A percentile compares a stretch with the other conserved stretches of the same genome.
These are phyloP conservation scores for Blastocystis hominis DNA, from an alignment of 352 stramenopile species.

Conservation along the genomic window DNA sequence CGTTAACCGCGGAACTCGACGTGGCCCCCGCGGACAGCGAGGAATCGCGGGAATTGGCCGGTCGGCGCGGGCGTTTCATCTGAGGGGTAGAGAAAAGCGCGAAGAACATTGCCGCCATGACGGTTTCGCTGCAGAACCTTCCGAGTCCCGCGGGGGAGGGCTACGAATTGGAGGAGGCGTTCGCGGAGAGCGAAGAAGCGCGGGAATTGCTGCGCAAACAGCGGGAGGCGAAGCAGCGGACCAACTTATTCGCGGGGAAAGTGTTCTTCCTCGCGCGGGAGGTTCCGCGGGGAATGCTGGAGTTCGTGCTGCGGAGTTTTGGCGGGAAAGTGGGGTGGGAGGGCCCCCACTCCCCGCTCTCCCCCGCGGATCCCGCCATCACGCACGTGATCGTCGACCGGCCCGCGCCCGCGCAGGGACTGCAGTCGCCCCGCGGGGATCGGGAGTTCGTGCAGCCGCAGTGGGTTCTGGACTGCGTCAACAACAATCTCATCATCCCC, in stretches of 20 bases:
- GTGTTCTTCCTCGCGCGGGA: constrained; percentile 85
- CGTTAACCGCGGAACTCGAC: constrained; percentile 59
- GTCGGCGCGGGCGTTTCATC: constrained; percentile 26
- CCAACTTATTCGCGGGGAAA: constrained; percentile 71
- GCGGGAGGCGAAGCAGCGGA: constrained; percentile 70
- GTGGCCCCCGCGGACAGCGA: constrained; percentile 54
- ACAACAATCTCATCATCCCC: constrained; percentile 85
- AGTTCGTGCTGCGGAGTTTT: constrained; percentile 86
- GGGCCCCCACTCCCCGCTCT: constrained; percentile 78
- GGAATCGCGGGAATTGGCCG: constrained; percentile 60
- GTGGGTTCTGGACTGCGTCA: constrained; percentile 95
- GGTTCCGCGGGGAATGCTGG: constrained; percentile 81
- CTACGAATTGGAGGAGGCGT: constrained; percentile 72
- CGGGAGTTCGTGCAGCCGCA: constrained; percentile 96
- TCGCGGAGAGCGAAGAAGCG: constrained; percentile 67
- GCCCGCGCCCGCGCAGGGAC: no score
- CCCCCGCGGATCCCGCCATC: constrained; percentile 77
- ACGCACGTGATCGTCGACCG: constrained; percentile 90
- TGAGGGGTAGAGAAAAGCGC: constrained; percentile 42
- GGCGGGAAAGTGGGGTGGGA: constrained; percentile 88
- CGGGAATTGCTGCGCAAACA: constrained; percentile 63
- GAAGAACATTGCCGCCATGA: constrained; percentile 40
- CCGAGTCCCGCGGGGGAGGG: constrained; percentile 63
- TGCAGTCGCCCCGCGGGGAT: constrained; percentile 61
- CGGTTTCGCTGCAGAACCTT: background rate